phyloP scores from a whole-genome alignment of 192 early-diverging fungal species.

The Coemansia sp. region DNA sequence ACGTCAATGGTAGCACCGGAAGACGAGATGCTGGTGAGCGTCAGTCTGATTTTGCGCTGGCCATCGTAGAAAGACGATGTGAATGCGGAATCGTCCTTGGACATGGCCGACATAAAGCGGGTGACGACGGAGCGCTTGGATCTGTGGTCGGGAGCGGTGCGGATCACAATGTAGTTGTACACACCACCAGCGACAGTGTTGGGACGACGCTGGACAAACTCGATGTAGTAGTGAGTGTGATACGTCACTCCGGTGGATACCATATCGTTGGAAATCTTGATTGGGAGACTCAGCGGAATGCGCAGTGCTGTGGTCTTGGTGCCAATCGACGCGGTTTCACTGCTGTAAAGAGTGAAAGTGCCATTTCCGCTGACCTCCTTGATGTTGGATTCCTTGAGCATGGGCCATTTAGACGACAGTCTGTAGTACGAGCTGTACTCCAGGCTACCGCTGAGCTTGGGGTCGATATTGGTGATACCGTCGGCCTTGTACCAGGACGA shows the following conservation, averaged over 20 bases:
- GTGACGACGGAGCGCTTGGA: neutral
- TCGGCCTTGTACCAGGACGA: neutral
- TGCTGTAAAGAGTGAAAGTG: neutral
- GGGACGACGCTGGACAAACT: neutral
- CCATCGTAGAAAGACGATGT: no score
- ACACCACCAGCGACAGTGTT: neutral
- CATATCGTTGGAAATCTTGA: neutral
- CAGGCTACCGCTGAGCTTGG: neutral
- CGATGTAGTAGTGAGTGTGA: conserved; percentile 4
- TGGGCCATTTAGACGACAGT: neutral
- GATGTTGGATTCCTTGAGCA: neutral
- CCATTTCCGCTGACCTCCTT: neutral
- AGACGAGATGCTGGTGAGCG: no score
- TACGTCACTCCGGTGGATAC: neutral
- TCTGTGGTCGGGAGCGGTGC: conserved; percentile 1
- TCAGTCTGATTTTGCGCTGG: no score
- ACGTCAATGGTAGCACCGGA: no score
- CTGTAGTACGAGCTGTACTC: conserved; percentile 2
- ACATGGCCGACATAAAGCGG: neutral
- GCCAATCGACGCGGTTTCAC: neutral
- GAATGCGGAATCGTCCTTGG: no score
- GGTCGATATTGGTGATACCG: neutral
- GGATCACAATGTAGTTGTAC: neutral
- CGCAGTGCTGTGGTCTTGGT: neutral
- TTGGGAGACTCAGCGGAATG: neutral